phyloP scores from a whole-genome alignment of 768 basidiomycete genomes.

The Leucocoprinus sp. region DNA sequence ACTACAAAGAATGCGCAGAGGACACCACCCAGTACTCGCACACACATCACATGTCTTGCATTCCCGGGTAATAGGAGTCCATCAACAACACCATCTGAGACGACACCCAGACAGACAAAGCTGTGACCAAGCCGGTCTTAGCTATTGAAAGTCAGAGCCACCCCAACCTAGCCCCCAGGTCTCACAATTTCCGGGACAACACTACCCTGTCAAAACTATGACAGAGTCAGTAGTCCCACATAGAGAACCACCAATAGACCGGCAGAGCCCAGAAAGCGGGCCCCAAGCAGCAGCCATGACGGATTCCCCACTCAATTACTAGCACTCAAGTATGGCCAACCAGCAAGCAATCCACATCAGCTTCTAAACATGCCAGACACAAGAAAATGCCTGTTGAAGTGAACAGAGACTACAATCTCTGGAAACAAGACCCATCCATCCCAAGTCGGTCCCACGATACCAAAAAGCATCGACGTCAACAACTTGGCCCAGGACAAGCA shows the following conservation, averaged over 20 bases:
- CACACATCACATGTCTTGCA: conserved; percentile 13
- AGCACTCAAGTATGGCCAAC: conserved; percentile 31
- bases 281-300: conserved; percentile 21
- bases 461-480: conserved; percentile 27
- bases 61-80: conserved; percentile 21
- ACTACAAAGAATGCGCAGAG: no score
- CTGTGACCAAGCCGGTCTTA: no score
- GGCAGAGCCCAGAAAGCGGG: conserved; percentile 15
- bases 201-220: conserved; percentile 21
- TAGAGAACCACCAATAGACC: conserved; percentile 31
- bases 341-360: conserved; percentile 32
- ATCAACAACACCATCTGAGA: conserved; percentile 14
- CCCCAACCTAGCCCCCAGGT: conserved; percentile 35
- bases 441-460: conserved; percentile 27
- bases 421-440: conserved; percentile 21
- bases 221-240: conserved; percentile 28
- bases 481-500: conserved; percentile 26
- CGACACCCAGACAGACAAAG: conserved; percentile 8
- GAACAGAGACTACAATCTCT: no score
- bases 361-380: conserved; percentile 24
- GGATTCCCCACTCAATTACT: conserved; percentile 29
- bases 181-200: conserved; percentile 35
- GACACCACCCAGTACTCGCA: conserved; percentile 2
- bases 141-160: conserved; percentile 17
- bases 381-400: conserved; percentile 20